Percentiles rank a stretch among this genome's conserved stretches.
These are phyloP conservation scores for Pueraria montana DNA, from an alignment of 306 rosid species.

Conservation along the genomic window DNA sequence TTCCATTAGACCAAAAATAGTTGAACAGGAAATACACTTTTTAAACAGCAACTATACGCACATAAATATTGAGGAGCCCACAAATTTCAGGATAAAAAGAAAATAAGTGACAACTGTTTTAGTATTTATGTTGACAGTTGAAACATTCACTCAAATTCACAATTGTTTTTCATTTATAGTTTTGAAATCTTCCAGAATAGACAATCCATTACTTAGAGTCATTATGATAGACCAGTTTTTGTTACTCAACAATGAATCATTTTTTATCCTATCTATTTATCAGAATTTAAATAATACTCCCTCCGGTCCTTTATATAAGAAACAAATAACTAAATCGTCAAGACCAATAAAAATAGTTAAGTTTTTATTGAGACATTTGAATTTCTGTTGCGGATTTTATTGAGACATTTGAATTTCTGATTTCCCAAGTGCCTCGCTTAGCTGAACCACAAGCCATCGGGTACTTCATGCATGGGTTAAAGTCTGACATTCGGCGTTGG, in stretches of 20 bases:
- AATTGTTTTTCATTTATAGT: not conserved
- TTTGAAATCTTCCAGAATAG: not conserved
- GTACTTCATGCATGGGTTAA: no score
- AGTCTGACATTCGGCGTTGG: no score
- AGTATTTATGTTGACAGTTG: not conserved
- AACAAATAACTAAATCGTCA: no score
- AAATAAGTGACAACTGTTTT: not conserved
- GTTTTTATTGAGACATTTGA: no score
- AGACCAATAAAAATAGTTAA: no score
- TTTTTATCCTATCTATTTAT: slow-evolving; percentile 4
- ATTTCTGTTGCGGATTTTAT: no score
- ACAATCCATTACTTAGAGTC: not conserved
- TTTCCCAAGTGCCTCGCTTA: no score
- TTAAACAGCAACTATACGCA: not conserved
- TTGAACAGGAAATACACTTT: slow-evolving; percentile 2
- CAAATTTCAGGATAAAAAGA: slow-evolving; percentile 1
- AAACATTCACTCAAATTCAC: slow-evolving; percentile 1
- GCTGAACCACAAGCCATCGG: no score
- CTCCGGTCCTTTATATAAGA: no score
- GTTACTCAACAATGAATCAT: slow-evolving; percentile 13
- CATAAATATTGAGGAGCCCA: not conserved
- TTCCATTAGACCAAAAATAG: slow-evolving; percentile 34
- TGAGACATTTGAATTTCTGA: no score
- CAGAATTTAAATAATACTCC: not conserved
- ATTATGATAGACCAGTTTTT: not conserved